phyloP scores from a whole-genome alignment of 129 eudicot genomes.

The Daucus carota region DNA sequence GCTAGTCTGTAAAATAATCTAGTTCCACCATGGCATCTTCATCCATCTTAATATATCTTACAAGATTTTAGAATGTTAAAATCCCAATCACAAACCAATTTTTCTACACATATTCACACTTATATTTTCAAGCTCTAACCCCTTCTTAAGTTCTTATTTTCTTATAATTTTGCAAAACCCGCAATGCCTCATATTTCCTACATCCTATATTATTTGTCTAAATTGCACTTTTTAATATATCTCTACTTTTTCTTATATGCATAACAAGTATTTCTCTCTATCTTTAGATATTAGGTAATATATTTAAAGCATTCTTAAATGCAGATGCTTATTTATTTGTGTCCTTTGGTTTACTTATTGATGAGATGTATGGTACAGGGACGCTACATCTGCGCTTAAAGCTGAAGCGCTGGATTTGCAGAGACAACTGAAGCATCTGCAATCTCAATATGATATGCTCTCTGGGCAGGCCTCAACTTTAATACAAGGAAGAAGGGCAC shows the following conservation, averaged over 20 bases:
- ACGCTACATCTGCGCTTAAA: conserved; percentile 71
- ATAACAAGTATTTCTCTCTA: background rate
- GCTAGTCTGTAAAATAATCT: too few relatives aligned
- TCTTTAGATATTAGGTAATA: background rate
- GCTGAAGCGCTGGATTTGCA: conserved; percentile 87
- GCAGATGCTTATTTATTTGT: background rate
- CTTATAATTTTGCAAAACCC: background rate
- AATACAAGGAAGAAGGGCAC: conserved; percentile 92
- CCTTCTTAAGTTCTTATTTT: background rate
- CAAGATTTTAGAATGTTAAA: too few relatives aligned
- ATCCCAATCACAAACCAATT: too few relatives aligned
- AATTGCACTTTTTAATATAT: background rate
- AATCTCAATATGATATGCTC: conserved; percentile 83
- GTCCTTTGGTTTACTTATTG: conserved; percentile 12
- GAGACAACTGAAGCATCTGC: conserved; percentile 82
- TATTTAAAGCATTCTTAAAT: background rate
- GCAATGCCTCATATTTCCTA: background rate
- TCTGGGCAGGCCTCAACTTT: conserved; percentile 77
- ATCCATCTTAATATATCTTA: too few relatives aligned
- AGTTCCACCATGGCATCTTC: too few relatives aligned
- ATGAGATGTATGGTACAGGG: conserved; percentile 32
- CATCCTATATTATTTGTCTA: background rate
- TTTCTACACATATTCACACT: too few relatives aligned
- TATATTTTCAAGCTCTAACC: too few relatives aligned
- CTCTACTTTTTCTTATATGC: background rate